Percentiles rank a stretch among this genome's conserved stretches.
These are phyloP conservation scores for Colletotrichum tropicale DNA, from an alignment of 2,329 filamentous ascomycete species.

Conservation along the genomic window DNA sequence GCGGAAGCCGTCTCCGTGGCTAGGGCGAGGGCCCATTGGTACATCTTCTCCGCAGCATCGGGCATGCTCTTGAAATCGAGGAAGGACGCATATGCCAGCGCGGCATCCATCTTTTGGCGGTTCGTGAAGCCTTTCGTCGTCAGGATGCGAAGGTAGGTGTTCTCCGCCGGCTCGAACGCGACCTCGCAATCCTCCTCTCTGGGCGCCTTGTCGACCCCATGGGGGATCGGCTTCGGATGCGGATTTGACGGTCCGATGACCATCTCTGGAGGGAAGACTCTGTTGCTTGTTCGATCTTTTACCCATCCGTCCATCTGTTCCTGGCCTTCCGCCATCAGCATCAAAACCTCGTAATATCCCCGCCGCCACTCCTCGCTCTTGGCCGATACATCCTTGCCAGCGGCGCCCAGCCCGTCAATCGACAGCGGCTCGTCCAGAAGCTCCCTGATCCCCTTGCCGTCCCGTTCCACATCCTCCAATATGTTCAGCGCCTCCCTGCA, in stretches of 20 bases:
- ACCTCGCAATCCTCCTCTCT: constrained; percentile 76
- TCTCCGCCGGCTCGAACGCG: constrained; percentile 73
- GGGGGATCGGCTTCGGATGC: constrained; percentile 73
- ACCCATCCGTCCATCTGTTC: constrained; percentile 85
- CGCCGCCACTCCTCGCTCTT: constrained; percentile 86
- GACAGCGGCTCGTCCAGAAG: constrained; percentile 57
- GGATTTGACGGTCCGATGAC: constrained; percentile 87
- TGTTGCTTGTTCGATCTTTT: constrained; percentile 67
- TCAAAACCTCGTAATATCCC: constrained; percentile 83
- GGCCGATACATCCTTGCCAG: constrained; percentile 68
- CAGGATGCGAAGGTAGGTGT: constrained; percentile 81
- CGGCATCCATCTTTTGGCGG: constrained; percentile 81
- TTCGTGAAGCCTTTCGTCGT: constrained; percentile 79
- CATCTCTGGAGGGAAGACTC: constrained; percentile 74
- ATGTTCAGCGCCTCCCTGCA: constrained; percentile 65
- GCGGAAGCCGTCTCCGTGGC: constrained; percentile 60
- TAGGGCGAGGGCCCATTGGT: constrained; percentile 77
- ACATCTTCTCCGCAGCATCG: constrained; percentile 73
- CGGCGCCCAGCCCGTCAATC: constrained; percentile 58
- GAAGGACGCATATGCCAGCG: constrained; percentile 84
- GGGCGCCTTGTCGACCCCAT: constrained; percentile 66
- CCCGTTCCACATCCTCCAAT: constrained; percentile 71
- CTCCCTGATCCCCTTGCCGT: constrained; percentile 69
- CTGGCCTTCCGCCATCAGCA: constrained; percentile 76
- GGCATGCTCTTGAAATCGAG: constrained; percentile 75